Base-by-base conservation (phyloP, 176 grass and related monocot species). In the Bothriochloa decipiens region DNA sequence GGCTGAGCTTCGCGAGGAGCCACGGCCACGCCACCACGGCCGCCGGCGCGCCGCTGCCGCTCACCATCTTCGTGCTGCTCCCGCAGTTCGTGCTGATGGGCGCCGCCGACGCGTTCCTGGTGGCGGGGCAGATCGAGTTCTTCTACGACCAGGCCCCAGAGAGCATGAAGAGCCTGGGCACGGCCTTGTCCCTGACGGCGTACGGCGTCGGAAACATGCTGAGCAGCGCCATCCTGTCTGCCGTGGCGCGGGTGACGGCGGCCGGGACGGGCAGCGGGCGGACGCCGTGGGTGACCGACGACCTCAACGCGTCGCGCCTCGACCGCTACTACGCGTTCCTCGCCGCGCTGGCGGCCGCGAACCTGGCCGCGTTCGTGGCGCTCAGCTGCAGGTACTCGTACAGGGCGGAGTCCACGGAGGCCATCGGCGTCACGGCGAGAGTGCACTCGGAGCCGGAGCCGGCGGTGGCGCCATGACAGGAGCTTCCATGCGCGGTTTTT, bases 81-180 rank as follows among this genome's bases (percentile, higher is more conserved):
- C 91, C 93, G 63, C 96, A 98, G 85, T 98, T 92, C 85, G 80
- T 95, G 81, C 83, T 98, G 5, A 90, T 98, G 91, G 93, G 93
- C 35, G 74, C 79, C 6, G 83, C 93, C 9, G 93, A 98, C 67
- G 83, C 96, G 4, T 86, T 98, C 50, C 42, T 95, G 65, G 58
- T 88, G 7, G 88, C 86, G 4, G 92, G 90, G 0, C 72, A 75
- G 81, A 82, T 91, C 18, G 95, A 97, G 78, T 94, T 97, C 72
- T 97, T 97, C 88, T 97, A 94, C 70, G 92, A 97, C 87, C 92
- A 97, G 91, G 84, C 95, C 16, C 95, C 95, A 8, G 92, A 92
- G 28, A 92, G 91, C 87, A 93, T 95, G 93, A 98, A 95, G 83
- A 95, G 93, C 72, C 88, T 98, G 7, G 93, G 91, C 28, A 90